A percentile compares a stretch with the other conserved stretches of the same genome.
These are phyloP conservation scores for Calocybe indica DNA, from an alignment of 768 basidiomycete genomes.

Conservation along the genomic window DNA sequence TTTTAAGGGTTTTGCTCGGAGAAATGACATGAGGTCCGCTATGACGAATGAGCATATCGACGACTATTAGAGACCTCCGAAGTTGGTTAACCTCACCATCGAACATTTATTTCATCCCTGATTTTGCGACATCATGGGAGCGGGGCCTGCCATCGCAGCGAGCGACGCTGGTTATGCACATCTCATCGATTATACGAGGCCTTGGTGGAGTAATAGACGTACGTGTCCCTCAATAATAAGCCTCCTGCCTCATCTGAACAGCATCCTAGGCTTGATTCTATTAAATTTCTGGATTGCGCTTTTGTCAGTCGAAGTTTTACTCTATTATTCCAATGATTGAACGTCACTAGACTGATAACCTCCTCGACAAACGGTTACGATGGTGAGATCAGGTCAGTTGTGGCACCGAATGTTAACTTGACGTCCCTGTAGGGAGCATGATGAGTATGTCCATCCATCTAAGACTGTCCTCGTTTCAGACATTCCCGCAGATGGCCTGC, in stretches of 20 bases:
- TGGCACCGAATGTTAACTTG: not conserved
- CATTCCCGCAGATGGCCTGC: conserved; percentile 38
- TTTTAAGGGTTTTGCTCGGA: no score
- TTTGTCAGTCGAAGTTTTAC: conserved; percentile 28
- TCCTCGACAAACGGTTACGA: conserved; percentile 61
- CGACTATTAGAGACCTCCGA: no score
- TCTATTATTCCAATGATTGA: not conserved
- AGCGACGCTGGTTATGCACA: conserved; percentile 31
- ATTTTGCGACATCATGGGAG: conserved; percentile 34
- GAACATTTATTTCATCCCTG: no score
- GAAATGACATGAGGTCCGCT: no score
- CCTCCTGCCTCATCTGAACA: no score
- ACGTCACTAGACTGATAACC: conserved; percentile 42
- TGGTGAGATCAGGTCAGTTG: conserved; percentile 25
- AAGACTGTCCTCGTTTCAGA: not conserved
- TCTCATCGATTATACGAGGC: conserved; percentile 41
- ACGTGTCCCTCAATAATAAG: conserved; percentile 3
- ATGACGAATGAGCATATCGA: no score
- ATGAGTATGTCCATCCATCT: conserved; percentile 35
- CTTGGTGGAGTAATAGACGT: conserved; percentile 59
- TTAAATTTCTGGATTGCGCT: conserved; percentile 54
- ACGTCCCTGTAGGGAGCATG: conserved; percentile 38
- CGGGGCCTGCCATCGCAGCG: conserved; percentile 30
- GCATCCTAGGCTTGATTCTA: conserved; percentile 31
- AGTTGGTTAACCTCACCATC: no score